These are phyloP conservation scores for Brettanomyces nanus DNA, from an alignment of 805 yeast genomes.

Conservation along the genomic window DNA sequence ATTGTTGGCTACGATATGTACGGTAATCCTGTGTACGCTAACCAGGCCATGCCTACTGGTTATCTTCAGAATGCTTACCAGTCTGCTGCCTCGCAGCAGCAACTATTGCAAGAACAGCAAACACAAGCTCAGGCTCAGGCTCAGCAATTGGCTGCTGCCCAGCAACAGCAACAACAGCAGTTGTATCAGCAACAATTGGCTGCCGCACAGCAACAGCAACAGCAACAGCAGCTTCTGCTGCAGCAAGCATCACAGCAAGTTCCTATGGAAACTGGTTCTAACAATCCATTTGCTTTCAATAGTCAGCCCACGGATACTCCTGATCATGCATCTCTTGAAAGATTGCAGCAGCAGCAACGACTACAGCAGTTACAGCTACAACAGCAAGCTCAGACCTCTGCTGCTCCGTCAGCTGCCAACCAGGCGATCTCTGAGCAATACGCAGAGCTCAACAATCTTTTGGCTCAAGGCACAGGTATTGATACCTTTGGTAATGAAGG, in stretches of 20 bases:
- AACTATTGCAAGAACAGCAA: constrained; percentile 12
- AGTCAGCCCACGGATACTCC: constrained; percentile 5
- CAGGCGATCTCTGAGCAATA: constrained; percentile 47
- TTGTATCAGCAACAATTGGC: constrained; percentile 17
- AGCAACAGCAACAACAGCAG: constrained; percentile 16
- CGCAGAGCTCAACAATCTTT: constrained; percentile 67
- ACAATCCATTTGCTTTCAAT: constrained; percentile 28
- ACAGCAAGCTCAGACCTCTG: constrained; percentile 8
- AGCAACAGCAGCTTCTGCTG: constrained; percentile 15
- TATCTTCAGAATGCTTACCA: constrained; percentile 38
- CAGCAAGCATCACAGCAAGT: constrained; percentile 25
- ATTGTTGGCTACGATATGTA: constrained; percentile 46
- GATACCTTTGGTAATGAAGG: constrained; percentile 93
- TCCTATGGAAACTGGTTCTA: constrained; percentile 30
- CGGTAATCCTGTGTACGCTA: constrained; percentile 55
- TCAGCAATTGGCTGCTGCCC: constrained; percentile 16
- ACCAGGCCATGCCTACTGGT: constrained; percentile 47
- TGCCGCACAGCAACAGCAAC: constrained; percentile 15
- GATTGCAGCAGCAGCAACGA: constrained; percentile 15
- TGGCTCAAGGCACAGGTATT: constrained; percentile 83
- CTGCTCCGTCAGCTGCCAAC: constrained; percentile 30
- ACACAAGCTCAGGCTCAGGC: constrained; percentile 13
- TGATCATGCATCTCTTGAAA: constrained; percentile 5
- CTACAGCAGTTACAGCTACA: constrained; percentile 24
- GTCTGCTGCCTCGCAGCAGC: constrained; percentile 17